Evolutionary conservation across 2,329 filamentous ascomycete genomes (phyloP), one percentile per base, ranked within the genome.

Genomic region (Talaromyces verruculosus): DNA sequence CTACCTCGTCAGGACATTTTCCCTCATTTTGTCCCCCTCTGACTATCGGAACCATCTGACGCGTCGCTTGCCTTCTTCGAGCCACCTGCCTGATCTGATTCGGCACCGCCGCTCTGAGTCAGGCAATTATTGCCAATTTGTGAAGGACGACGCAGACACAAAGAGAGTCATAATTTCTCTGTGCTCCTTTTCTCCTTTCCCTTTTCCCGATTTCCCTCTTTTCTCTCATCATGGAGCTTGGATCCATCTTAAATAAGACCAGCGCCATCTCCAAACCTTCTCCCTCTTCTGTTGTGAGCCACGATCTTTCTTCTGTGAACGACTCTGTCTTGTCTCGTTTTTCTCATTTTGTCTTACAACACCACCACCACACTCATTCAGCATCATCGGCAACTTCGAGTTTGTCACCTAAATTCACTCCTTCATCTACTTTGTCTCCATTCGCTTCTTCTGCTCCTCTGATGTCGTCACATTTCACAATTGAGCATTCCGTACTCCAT

Each of bases 221-320:
- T 13, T 39, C 17, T 60, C 62, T 30, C 51, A 58, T n/a, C 49
- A 64, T 64, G 62, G 39, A 64, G 37, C 19, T 58, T 35, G 39
- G 51, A 45, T 64, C 62, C 39, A 64, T 64, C 39, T 58, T 64
- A 39, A 58, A 64, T 64, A 64, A 47, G 39, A 57, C 51, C 39
- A 64, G 28, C 30, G 13, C 61, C 49, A 10, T 30, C 10, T 45
- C 39, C 47, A 63, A 63, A 45, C 25, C 39, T 19, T 51, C 10
- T n/a, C 39, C 39, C 22, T 43, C 51, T 53, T 6, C 47, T 63
- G 35, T 53, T 62, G 17, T 37, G 19, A 47, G n/a, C 35, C 47
- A 55, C 61, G 15, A 60, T 35, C 3, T 10, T 17, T 43, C 61
- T 55, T 35, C 61, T 19, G 51, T 64, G 13, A 51, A 47, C 37